Evolutionary conservation across 2,329 filamentous ascomycete species (phyloP).

Genomic region (Exophiala dermatitidis): DNA sequence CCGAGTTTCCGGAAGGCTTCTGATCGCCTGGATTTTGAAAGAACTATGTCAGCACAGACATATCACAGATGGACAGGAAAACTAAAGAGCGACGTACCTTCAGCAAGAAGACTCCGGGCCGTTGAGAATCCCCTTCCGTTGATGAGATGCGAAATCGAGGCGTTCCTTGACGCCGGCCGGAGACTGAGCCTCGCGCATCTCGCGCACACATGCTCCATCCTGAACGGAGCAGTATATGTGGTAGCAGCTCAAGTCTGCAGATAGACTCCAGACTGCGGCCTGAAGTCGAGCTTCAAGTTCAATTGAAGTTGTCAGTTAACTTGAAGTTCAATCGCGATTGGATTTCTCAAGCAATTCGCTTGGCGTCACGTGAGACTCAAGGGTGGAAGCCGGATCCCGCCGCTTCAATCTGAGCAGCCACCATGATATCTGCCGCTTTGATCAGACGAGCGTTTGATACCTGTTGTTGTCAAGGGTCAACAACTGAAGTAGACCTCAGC

Average conservation of each 20-base stretch:
- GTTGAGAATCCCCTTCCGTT: conserved; percentile 10
- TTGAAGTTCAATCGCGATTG: background rate
- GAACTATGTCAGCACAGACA: background rate
- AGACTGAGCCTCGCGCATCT: conserved; percentile 15
- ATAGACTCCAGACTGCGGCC: no score
- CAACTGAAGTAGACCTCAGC: no score
- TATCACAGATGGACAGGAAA: background rate
- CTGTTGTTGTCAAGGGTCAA: no score
- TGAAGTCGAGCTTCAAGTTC: background rate
- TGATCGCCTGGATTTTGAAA: background rate
- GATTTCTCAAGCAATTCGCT: background rate
- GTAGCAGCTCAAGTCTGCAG: background rate
- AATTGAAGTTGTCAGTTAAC: background rate
- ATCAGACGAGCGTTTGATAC: no score
- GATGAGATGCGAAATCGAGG: background rate
- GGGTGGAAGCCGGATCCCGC: background rate
- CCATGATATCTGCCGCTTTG: no score
- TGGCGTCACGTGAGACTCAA: background rate
- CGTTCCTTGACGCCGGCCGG: background rate
- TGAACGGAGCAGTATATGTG: background rate
- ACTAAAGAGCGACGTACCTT: conserved; percentile 6
- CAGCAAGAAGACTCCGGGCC: conserved; percentile 1
- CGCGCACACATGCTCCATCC: conserved; percentile 15
- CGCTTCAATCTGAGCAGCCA: background rate
- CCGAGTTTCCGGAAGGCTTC: background rate